phyloP scores from a whole-genome alignment of 1,284 basidiomycete species.

The Ganoderma sinense region DNA sequence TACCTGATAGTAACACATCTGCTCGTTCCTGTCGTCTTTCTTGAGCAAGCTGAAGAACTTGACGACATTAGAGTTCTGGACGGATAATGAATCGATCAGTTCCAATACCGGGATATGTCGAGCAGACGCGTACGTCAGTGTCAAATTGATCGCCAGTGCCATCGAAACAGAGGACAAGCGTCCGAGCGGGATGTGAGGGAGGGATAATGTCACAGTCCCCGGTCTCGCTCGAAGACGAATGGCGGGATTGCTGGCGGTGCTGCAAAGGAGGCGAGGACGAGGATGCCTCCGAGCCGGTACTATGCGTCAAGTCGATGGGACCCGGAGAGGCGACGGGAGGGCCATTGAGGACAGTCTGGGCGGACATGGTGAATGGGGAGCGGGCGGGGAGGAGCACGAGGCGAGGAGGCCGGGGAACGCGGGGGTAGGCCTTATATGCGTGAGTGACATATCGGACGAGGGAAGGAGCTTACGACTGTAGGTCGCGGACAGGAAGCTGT shows the following conservation, averaged over 20 bases:
- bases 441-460: not conserved
- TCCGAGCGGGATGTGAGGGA: constrained; percentile 40
- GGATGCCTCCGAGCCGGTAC: not conserved
- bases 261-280: not conserved
- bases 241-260: not conserved
- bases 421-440: not conserved
- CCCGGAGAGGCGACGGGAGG: constrained; percentile 4
- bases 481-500: not conserved
- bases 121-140: constrained; percentile 47
- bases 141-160: constrained; percentile 67
- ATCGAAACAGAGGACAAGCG: constrained; percentile 65
- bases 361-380: constrained; percentile 7
- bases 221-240: constrained; percentile 22
- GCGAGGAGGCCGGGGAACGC: not conserved
- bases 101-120: not conserved
- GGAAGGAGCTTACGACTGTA: not conserved
- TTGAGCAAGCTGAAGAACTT: constrained; percentile 61
- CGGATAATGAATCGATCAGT: not conserved
- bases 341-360: not conserved
- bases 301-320: constrained; percentile 3
- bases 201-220: constrained; percentile 40
- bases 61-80: constrained; percentile 68
- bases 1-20: constrained; percentile 73
- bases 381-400: not conserved
- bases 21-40: constrained; percentile 56